These are phyloP conservation scores for Colletotrichum brevisporum DNA, from an alignment of 2,329 filamentous ascomycete genomes.

Conservation along the genomic window DNA sequence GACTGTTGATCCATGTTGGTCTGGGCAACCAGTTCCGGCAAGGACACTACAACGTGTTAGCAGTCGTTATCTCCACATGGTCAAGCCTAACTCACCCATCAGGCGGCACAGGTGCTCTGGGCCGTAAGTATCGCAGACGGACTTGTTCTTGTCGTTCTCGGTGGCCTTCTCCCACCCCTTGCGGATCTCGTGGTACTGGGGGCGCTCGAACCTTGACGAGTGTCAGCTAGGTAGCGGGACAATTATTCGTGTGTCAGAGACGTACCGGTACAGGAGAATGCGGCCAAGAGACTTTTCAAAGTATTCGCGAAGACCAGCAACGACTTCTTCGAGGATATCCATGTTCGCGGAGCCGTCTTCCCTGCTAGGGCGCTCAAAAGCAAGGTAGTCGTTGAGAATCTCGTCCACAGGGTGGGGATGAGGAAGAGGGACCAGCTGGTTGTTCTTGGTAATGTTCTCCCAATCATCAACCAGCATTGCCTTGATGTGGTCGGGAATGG, in stretches of 20 bases:
- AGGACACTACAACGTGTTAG: conserved; percentile 74
- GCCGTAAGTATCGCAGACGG: conserved; percentile 86
- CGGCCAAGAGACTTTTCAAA: conserved; percentile 92
- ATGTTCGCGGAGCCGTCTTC: conserved; percentile 77
- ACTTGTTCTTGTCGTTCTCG: conserved; percentile 77
- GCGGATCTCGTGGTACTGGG: conserved; percentile 85
- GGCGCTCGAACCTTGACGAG: conserved; percentile 81
- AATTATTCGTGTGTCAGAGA: background rate
- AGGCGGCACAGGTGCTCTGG: conserved; percentile 92
- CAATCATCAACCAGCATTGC: conserved; percentile 96
- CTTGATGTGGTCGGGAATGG: conserved; percentile 91
- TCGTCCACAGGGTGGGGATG: conserved; percentile 80
- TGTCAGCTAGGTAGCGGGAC: conserved; percentile 3
- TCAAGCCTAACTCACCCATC: conserved; percentile 74
- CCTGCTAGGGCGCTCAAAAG: conserved; percentile 77
- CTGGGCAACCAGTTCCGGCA: conserved; percentile 94
- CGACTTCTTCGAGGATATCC: conserved; percentile 91
- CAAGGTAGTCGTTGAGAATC: conserved; percentile 86
- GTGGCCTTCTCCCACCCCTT: conserved; percentile 76
- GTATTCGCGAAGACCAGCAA: conserved; percentile 89
- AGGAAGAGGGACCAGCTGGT: conserved; percentile 89
- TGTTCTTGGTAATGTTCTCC: conserved; percentile 98
- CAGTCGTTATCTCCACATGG: conserved; percentile 4
- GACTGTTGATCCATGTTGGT: conserved; percentile 98
- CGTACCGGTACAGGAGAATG: conserved; percentile 84